Base-by-base conservation (phyloP, 495 filamentous ascomycete species). In the Hypoxylon cercidicola region DNA sequence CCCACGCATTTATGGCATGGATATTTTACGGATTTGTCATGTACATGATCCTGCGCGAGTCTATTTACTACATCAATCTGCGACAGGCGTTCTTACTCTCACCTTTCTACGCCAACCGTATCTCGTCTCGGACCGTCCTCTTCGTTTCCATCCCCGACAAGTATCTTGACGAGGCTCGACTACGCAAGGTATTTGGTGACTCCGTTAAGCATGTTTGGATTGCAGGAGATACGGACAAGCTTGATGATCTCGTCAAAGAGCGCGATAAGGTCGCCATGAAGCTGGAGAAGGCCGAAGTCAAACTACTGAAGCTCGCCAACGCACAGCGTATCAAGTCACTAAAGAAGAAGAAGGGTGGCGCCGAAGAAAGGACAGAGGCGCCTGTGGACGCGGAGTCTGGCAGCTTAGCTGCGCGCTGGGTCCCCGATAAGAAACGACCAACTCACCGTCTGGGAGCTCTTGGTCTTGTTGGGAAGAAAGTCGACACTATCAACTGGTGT, bases 1-100 rank as follows among this genome's bases (percentile, higher is more conserved):
- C 93, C 1, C 92, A 96, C 69, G 82, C 80, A 28, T 84, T 92
- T 62, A 73, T 89, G 60, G 82, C 83, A 28, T 92, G 89, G 87
- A 75, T 91, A 57, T 97, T 93, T 73, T 88, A 93, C 60, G 86
- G 86, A 45, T 95, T 97, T 69, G 80, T 99, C 67, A 90, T 97
- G 78, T 90, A 89, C 73, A 88, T 93, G 74, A 87, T 99, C 61
- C 90, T 93, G 61, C 87, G 96, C 45, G 95, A 99, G 78, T 89
- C 87, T 78, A 89, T 99, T 74, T 97, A 86, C 84, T 97, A 91
- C 76, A 91, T 97, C 84, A 97, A 97, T 75, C 75, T 98, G 58
- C 92, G 94, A 66, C 96, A 99, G 81, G 95, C 96, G 1, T 97
- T 96, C 78, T 82, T 95, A 47, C 83, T 97, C 57, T 93, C 93